Evolutionary conservation across 78 protist species (phyloP).

Genomic region (Dictyostelium purpureum): DNA sequence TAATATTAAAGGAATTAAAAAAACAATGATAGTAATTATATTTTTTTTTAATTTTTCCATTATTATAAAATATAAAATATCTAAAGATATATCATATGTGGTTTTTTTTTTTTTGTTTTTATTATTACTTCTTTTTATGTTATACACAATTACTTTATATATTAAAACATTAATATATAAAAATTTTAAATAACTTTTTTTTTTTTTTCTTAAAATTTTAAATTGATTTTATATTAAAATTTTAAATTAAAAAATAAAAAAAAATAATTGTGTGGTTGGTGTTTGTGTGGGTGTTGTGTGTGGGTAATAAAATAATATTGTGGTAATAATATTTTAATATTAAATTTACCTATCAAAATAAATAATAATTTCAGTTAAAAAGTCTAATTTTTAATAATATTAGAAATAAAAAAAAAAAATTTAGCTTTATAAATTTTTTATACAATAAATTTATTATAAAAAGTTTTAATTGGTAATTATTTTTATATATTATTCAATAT

Average conservation of each 20-base stretch:
- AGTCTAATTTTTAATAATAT: background rate
- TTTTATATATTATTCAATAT: background rate
- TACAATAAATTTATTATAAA: too few relatives aligned
- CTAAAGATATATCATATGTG: background rate
- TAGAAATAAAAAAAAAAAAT: too few relatives aligned
- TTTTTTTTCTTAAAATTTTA: background rate
- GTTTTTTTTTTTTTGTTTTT: background rate
- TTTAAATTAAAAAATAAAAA: too few relatives aligned
- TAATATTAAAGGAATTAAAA: background rate
- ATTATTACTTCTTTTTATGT: background rate
- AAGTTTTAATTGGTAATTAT: background rate
- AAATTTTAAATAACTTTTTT: background rate
- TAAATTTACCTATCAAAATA: background rate
- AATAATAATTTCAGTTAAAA: background rate
- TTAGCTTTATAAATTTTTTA: too few relatives aligned
- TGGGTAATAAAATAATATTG: background rate
- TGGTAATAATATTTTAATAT: background rate
- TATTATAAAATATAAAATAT: too few relatives aligned
- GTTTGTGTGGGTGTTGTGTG: too few relatives aligned
- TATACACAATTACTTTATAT: background rate
- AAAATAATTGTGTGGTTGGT: too few relatives aligned
- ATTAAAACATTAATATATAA: background rate
- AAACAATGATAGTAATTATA: background rate
- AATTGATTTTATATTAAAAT: background rate
- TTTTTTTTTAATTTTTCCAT: background rate